Conservation (phyloP, 78 protist genomes). For the Dictyostelium intermedium region DNA sequence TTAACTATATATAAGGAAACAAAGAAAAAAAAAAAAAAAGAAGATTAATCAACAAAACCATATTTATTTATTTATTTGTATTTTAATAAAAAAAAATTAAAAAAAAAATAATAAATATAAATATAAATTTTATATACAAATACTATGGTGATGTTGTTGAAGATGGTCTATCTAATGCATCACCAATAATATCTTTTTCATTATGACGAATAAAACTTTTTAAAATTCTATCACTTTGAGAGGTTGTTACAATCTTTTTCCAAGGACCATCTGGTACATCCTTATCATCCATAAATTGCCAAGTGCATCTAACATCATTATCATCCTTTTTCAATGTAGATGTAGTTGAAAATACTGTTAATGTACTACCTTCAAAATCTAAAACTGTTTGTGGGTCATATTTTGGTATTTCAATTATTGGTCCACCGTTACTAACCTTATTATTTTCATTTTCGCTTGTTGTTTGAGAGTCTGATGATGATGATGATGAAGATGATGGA, state of each 20-base stretch:
- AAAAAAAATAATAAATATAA: not conserved
- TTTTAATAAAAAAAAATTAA: not conserved
- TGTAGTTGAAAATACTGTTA: not conserved
- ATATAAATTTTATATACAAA: not conserved
- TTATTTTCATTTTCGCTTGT: not conserved
- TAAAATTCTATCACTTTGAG: not conserved
- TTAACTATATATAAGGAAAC: not conserved
- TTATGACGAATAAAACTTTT: not conserved
- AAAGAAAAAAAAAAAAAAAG: not conserved
- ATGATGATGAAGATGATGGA: not conserved
- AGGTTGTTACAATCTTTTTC: slow-evolving; percentile 16
- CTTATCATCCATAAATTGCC: slow-evolving; percentile 23
- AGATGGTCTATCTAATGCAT: not conserved
- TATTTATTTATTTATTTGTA: not conserved
- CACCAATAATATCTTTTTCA: not conserved
- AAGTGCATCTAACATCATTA: slow-evolving; percentile 9
- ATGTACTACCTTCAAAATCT: not conserved
- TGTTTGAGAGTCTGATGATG: not conserved
- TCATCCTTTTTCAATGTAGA: not conserved
- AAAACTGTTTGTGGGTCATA: not conserved
- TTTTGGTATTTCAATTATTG: not conserved
- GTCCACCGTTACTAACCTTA: not conserved
- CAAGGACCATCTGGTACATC: slow-evolving; percentile 59
- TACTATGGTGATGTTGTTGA: not conserved
- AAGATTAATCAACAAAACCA: not conserved